Percentiles rank a stretch among this genome's conserved stretches.
Evolutionary conservation across 148 eudicot genomes (phyloP).

Genomic region (Fagopyrum esculentum): DNA sequence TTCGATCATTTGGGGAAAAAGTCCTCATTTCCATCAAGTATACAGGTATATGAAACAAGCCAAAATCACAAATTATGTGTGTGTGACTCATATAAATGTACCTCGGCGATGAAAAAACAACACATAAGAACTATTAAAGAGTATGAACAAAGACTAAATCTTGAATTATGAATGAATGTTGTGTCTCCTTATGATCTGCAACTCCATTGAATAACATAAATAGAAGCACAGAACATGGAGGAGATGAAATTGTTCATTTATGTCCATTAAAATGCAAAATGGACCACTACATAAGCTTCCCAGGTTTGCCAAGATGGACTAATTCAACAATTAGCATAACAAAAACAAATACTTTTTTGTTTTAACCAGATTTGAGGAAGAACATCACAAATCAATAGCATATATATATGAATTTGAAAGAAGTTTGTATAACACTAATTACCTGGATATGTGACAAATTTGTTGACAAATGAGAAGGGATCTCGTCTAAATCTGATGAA

Average conservation of each 20-base stretch:
- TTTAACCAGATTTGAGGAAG: too few relatives aligned
- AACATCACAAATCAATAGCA: too few relatives aligned
- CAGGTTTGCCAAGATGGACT: not conserved
- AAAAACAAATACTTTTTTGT: not conserved
- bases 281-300: not conserved
- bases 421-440: too few relatives aligned
- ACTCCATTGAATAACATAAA: not conserved
- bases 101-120: too few relatives aligned
- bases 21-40: slow-evolving; percentile 20
- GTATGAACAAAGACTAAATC: not conserved
- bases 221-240: not conserved
- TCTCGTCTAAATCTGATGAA: too few relatives aligned
- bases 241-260: not conserved
- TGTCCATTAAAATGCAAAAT: not conserved
- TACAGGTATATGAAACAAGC: too few relatives aligned
- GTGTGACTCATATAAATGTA: too few relatives aligned
- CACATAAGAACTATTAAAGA: not conserved
- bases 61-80: too few relatives aligned
- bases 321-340: not conserved
- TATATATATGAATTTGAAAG: too few relatives aligned
- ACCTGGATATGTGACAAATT: too few relatives aligned
- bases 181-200: not conserved
- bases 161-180: not conserved
- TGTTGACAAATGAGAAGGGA: too few relatives aligned
- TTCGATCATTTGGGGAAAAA: slow-evolving; percentile 30